Conservation (phyloP, 306 rosid species). For the Argentina anserina region DNA sequence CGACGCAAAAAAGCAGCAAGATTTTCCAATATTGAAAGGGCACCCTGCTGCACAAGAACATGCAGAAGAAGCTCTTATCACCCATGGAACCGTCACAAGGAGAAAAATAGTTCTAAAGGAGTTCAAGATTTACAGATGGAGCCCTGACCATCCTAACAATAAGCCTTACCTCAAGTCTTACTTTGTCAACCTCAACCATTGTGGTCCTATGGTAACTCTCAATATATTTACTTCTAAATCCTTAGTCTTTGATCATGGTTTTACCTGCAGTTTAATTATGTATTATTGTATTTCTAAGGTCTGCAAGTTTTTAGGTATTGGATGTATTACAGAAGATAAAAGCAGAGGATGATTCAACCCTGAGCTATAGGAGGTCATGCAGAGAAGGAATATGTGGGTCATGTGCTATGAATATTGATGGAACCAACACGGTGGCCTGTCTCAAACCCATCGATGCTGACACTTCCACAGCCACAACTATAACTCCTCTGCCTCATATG, state of each 20-base stretch:
- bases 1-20: constrained; percentile 15
- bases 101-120: constrained; percentile 23
- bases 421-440: constrained; percentile 38
- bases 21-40: constrained; percentile 28
- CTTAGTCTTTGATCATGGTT: neutral
- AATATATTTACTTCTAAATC: neutral
- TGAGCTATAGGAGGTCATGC: constrained; percentile 45
- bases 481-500: constrained; percentile 44
- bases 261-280: neutral
- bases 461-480: constrained; percentile 32
- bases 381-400: constrained; percentile 50
- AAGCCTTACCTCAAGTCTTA: constrained; percentile 39
- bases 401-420: constrained; percentile 48
- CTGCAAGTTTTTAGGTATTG: constrained; percentile 24
- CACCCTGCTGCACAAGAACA: constrained; percentile 30
- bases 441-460: constrained; percentile 35
- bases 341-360: constrained; percentile 41
- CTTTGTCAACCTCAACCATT: constrained; percentile 33
- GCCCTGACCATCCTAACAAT: constrained; percentile 29
- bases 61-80: constrained; percentile 27
- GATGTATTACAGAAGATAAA: constrained; percentile 47
- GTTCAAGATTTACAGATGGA: constrained; percentile 41
- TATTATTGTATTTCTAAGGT: neutral
- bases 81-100: constrained; percentile 10
- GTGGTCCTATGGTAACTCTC: constrained; percentile 32